Conservation (phyloP, 139 green algal species). For the Mesotaenium endlicherianum region DNA sequence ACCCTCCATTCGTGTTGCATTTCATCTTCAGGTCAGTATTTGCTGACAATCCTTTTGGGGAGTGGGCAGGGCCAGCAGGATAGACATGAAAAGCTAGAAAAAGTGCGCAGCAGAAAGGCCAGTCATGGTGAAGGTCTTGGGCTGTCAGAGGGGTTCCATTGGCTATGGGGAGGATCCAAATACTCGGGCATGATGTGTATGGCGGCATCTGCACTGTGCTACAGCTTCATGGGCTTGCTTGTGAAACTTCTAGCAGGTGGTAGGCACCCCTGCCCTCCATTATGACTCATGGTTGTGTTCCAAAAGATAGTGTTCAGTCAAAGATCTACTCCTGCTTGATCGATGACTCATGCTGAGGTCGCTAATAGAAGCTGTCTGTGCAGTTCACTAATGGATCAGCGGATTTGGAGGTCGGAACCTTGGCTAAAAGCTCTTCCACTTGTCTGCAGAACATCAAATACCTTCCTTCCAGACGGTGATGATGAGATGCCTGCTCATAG, state of each 20-base stretch:
- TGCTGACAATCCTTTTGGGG: too few species aligned
- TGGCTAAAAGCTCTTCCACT: too few species aligned
- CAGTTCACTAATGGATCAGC: background rate
- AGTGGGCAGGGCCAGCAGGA: too few species aligned
- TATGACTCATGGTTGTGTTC: too few species aligned
- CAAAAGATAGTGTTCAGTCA: background rate
- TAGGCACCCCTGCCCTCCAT: background rate
- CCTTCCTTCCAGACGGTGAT: conserved; percentile 11
- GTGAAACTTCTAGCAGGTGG: conserved; percentile 13
- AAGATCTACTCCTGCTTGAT: background rate
- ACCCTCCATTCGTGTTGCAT: too few species aligned
- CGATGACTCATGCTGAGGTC: background rate
- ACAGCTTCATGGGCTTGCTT: conserved; percentile 14
- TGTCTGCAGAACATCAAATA: background rate
- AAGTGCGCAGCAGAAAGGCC: too few species aligned
- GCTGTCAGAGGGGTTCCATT: background rate
- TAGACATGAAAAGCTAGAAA: too few species aligned
- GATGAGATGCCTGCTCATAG: conserved; percentile 6
- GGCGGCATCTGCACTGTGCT: background rate
- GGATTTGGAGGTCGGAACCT: too few species aligned
- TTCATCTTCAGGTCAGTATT: too few species aligned
- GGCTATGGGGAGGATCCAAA: conserved; percentile 20
- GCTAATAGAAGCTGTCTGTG: background rate
- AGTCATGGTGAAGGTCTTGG: too few species aligned
- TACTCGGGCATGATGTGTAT: conserved; percentile 14